These are phyloP conservation scores for Lycium ferocissimum DNA, from an alignment of 257 asterid genomes.

Conservation along the genomic window DNA sequence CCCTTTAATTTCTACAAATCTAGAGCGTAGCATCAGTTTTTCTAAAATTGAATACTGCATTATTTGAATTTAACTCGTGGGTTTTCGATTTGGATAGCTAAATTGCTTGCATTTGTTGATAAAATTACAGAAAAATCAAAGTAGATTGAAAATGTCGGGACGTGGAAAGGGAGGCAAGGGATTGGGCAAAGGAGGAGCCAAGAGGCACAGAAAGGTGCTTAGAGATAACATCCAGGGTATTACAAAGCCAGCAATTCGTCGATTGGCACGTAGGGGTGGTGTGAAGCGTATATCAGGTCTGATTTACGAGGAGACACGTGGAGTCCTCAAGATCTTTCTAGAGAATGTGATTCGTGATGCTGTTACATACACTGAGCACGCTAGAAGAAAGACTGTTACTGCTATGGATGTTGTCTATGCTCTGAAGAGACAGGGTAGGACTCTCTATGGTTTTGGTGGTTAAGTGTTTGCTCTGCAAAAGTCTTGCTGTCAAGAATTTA, in stretches of 20 bases:
- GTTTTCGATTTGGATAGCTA: no score
- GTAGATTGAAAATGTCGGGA: no score
- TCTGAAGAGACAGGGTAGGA: conserved; percentile 10
- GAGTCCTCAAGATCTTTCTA: conserved; percentile 7
- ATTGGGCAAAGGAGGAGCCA: background rate
- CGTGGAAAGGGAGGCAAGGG: background rate
- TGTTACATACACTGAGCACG: conserved; percentile 20
- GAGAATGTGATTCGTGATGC: conserved; percentile 13
- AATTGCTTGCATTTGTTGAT: no score
- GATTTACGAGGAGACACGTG: background rate
- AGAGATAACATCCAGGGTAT: conserved; percentile 26
- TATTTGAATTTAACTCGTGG: no score
- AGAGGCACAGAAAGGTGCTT: no score
- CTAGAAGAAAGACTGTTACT: conserved; percentile 9
- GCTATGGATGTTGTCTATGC: conserved; percentile 21
- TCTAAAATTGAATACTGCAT: no score
- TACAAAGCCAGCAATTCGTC: conserved; percentile 24
- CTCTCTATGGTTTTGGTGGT: background rate
- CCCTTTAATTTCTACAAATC: no score
- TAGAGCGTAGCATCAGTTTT: no score
- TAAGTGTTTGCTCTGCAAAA: background rate
- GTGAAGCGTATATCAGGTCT: conserved; percentile 1
- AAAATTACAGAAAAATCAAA: no score
- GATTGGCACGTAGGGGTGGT: conserved; percentile 30
- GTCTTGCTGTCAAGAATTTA: conserved; percentile 15